Evolutionary conservation across 257 asterid species (phyloP).

Genomic region (Gynochthodes officinalis): DNA sequence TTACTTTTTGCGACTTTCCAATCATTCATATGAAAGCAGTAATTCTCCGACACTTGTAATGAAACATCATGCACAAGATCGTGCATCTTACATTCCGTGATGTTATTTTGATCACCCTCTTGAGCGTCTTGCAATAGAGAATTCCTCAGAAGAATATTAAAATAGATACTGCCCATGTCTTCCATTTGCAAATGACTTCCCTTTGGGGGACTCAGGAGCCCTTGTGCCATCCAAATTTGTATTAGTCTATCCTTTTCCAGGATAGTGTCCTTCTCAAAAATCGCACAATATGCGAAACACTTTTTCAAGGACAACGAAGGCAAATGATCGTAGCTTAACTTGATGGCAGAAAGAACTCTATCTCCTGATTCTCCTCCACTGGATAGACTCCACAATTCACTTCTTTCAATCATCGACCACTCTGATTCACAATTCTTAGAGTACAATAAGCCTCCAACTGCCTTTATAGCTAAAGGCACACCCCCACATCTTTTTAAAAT

Average conservation of each 20-base stretch:
- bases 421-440: constrained; percentile 12
- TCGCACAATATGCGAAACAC: constrained; percentile 25
- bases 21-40: neutral
- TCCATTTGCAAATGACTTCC: constrained; percentile 21
- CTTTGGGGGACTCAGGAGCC: neutral
- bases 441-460: constrained; percentile 22
- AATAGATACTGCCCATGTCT: constrained; percentile 13
- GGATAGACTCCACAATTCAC: neutral
- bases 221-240: constrained; percentile 36
- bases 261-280: constrained; percentile 21
- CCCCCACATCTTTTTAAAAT: constrained; percentile 34
- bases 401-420: constrained; percentile 20
- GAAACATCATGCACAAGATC: constrained; percentile 36
- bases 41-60: neutral
- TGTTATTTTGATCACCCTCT: neutral
- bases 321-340: constrained; percentile 26
- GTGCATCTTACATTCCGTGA: constrained; percentile 26
- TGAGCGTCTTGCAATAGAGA: constrained; percentile 22
- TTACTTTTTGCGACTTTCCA: neutral
- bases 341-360: constrained; percentile 15
- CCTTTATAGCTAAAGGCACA: constrained; percentile 33
- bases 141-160: constrained; percentile 11
- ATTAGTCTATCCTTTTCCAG: constrained; percentile 22
- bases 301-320: constrained; percentile 20
- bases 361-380: neutral